Percentiles rank a stretch among this genome's conserved stretches.
These are phyloP conservation scores for Chlamydomonas sp. DNA, from an alignment of 139 green algal genomes.

Conservation along the genomic window DNA sequence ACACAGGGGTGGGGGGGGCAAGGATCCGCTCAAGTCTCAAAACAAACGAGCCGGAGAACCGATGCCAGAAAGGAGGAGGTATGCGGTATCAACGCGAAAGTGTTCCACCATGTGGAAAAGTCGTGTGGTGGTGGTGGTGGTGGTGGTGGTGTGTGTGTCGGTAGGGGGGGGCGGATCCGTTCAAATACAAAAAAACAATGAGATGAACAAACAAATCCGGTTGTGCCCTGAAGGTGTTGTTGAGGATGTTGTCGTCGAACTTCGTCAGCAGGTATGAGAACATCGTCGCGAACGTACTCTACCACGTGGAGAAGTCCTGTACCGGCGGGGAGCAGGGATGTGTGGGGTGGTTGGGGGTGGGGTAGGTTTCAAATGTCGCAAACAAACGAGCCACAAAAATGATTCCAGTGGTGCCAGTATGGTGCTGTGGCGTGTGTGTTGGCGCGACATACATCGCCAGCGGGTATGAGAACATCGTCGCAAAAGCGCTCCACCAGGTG, in stretches of 20 bases:
- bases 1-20: too few species aligned
- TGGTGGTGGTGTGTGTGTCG: not conserved
- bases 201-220: not conserved
- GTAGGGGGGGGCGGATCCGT: not conserved
- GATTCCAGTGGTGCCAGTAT: too few species aligned
- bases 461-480: not conserved
- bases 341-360: not conserved
- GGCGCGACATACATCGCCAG: constrained; percentile 45
- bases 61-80: too few species aligned
- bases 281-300: constrained; percentile 32
- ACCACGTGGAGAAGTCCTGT: too few species aligned
- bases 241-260: not conserved
- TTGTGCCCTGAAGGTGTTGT: not conserved
- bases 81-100: constrained; percentile 29
- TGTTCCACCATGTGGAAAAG: constrained; percentile 20
- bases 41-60: too few species aligned
- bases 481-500: not conserved
- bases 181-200: not conserved
- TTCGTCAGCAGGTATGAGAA: too few species aligned
- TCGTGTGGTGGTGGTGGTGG: not conserved
- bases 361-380: too few species aligned
- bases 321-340: not conserved
- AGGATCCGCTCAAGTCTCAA: too few species aligned
- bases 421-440: too few species aligned
- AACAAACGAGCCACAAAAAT: too few species aligned